phyloP scores from a whole-genome alignment of 345 rosid genomes.

The Lepidium africanum region DNA sequence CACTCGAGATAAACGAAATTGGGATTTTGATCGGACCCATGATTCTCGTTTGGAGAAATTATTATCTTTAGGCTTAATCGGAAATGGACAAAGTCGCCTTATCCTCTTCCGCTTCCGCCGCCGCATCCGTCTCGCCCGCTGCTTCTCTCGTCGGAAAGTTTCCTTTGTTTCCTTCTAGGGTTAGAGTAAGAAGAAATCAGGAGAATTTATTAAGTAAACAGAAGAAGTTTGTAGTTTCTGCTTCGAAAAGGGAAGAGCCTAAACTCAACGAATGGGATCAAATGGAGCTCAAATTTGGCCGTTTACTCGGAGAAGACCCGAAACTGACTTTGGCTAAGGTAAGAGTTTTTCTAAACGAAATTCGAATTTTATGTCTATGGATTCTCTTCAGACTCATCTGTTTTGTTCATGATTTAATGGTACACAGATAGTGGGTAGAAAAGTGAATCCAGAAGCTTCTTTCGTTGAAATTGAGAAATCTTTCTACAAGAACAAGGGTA shows the following conservation, averaged over 20 bases:
- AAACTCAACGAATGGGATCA: slow-evolving; percentile 62
- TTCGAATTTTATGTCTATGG: background rate
- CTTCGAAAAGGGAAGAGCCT: slow-evolving; percentile 54
- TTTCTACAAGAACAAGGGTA: slow-evolving; percentile 75
- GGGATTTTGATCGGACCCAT: slow-evolving; percentile 22
- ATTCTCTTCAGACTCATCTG: background rate
- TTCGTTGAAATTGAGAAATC: slow-evolving; percentile 68
- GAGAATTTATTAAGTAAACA: slow-evolving; percentile 12
- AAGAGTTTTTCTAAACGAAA: background rate
- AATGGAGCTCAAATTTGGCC: slow-evolving; percentile 93
- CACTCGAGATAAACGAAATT: background rate
- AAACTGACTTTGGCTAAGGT: slow-evolving; percentile 93
- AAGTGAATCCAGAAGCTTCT: slow-evolving; percentile 71
- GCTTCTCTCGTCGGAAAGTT: slow-evolving; percentile 16
- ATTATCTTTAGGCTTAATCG: background rate
- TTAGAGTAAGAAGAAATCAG: slow-evolving; percentile 14
- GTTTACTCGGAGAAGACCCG: slow-evolving; percentile 85
- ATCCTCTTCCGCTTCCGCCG: slow-evolving; percentile 32
- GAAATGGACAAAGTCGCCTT: slow-evolving; percentile 55
- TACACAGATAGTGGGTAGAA: slow-evolving; percentile 68
- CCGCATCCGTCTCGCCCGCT: background rate
- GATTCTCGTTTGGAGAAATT: background rate
- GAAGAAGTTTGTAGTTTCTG: slow-evolving; percentile 38
- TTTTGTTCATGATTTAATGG: slow-evolving; percentile 6
- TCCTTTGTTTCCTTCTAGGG: slow-evolving; percentile 14